Percentiles rank a stretch among this genome's conserved stretches.
phyloP scores from a whole-genome alignment of 768 basidiomycete genomes.

The Crassisporium funariophilum region DNA sequence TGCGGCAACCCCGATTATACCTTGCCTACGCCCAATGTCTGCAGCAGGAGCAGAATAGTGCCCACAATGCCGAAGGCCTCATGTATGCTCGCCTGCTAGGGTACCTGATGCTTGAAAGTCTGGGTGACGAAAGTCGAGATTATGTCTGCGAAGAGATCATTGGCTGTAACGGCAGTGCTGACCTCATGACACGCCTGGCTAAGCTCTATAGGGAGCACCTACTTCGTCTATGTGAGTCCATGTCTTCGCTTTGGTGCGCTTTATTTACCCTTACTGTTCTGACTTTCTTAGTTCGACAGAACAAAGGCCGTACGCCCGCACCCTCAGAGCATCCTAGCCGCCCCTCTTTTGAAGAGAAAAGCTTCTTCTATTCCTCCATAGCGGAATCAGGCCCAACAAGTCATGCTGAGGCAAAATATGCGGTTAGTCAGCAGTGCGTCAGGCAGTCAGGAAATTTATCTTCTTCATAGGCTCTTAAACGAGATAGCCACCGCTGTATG shows the following conservation, averaged over 20 bases:
- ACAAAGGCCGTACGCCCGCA: conserved; percentile 8
- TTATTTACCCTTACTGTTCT: neutral
- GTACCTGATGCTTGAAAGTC: conserved; percentile 5
- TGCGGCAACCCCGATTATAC: no score
- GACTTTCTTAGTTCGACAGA: conserved; percentile 1
- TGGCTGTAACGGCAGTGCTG: neutral
- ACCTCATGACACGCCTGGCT: neutral
- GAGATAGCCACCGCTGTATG: conserved; percentile 10
- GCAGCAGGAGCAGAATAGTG: no score
- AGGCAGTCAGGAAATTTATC: neutral
- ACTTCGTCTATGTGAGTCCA: conserved; percentile 4
- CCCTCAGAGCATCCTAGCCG: conserved; percentile 4
- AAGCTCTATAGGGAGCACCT: conserved; percentile 1
- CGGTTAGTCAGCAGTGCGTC: conserved; percentile 7
- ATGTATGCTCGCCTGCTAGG: conserved; percentile 7
- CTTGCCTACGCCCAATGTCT: no score
- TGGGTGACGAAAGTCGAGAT: neutral
- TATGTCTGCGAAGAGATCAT: conserved; percentile 1
- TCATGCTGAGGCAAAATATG: conserved; percentile 7
- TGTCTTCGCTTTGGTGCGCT: neutral
- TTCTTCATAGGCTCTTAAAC: conserved; percentile 10
- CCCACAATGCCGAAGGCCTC: neutral
- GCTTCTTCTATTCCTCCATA: neutral
- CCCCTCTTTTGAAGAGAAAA: conserved; percentile 6
- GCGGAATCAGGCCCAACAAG: conserved; percentile 5